Conservation (phyloP, 1,139 yeast species). For the Geotrichum armillariae region DNA sequence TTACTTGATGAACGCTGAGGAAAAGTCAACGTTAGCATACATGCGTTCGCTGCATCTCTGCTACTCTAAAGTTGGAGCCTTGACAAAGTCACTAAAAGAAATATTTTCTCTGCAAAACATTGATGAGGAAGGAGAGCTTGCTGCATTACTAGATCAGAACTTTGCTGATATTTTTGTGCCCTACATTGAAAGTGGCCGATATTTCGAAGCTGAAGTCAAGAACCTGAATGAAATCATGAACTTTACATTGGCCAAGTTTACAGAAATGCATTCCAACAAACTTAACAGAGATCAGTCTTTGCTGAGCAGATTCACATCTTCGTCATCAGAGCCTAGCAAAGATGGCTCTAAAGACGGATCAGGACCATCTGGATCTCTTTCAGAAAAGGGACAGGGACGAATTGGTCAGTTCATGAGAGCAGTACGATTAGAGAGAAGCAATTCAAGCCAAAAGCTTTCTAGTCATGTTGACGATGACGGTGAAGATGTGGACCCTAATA, state of each 20-base stretch:
- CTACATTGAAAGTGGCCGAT: conserved; percentile 64
- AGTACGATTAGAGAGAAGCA: conserved; percentile 33
- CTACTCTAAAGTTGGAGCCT: conserved; percentile 59
- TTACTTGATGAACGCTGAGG: conserved; percentile 62
- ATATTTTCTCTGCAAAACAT: conserved; percentile 43
- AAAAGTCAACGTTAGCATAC: conserved; percentile 69
- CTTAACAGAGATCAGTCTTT: conserved; percentile 30
- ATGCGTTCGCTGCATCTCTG: conserved; percentile 72
- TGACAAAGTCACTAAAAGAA: conserved; percentile 66
- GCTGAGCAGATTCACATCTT: conserved; percentile 32
- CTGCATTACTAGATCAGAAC: conserved; percentile 66
- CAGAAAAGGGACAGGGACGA: conserved; percentile 32
- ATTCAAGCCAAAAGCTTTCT: conserved; percentile 20
- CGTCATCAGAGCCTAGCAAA: conserved; percentile 22
- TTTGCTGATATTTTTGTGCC: conserved; percentile 72
- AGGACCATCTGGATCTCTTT: conserved; percentile 5
- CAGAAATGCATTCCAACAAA: conserved; percentile 30
- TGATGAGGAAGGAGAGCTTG: conserved; percentile 50
- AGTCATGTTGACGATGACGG: conserved; percentile 12
- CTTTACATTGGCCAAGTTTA: conserved; percentile 31
- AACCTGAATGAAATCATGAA: conserved; percentile 64
- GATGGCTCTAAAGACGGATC: conserved; percentile 12
- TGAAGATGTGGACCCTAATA: conserved; percentile 26
- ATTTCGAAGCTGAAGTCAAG: conserved; percentile 72
- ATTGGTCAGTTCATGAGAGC: conserved; percentile 37